Evolutionary conservation across 2,329 filamentous ascomycete species (phyloP).

Genomic region (Talaromyces atroroseus): DNA sequence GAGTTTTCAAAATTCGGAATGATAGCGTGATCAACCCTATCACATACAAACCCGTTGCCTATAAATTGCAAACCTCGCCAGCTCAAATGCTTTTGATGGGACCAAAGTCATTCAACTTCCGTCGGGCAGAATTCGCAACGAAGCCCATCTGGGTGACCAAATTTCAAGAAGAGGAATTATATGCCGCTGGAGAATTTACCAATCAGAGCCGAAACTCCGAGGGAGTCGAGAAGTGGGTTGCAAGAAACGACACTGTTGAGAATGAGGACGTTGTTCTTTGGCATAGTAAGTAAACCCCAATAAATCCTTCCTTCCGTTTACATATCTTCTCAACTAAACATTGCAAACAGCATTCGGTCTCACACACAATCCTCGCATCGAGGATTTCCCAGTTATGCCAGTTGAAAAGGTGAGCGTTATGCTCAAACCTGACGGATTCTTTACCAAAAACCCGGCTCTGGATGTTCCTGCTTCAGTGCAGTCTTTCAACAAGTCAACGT

Average conservation of each 20-base stretch:
- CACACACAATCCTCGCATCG: slow-evolving; percentile 24
- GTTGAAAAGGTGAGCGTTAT: slow-evolving; percentile 6
- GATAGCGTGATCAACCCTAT: slow-evolving; percentile 45
- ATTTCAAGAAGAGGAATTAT: slow-evolving; percentile 47
- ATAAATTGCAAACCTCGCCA: slow-evolving; percentile 49
- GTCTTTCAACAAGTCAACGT: slow-evolving; percentile 37
- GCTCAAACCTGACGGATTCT: slow-evolving; percentile 8
- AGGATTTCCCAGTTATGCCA: slow-evolving; percentile 14
- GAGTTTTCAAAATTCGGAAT: slow-evolving; percentile 55
- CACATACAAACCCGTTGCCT: slow-evolving; percentile 48
- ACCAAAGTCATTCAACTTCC: slow-evolving; percentile 45
- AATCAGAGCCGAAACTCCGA: slow-evolving; percentile 40
- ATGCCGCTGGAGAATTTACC: slow-evolving; percentile 45
- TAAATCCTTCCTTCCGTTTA: slow-evolving; percentile 12
- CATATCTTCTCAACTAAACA: neutral
- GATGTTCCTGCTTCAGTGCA: slow-evolving; percentile 42
- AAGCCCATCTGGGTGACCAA: slow-evolving; percentile 50
- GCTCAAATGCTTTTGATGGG: slow-evolving; percentile 55
- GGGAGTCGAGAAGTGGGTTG: slow-evolving; percentile 41
- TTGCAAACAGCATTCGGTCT: slow-evolving; percentile 14
- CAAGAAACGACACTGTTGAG: slow-evolving; percentile 19
- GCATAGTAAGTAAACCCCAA: slow-evolving; percentile 20
- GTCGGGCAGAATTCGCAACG: slow-evolving; percentile 46
- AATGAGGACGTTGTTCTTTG: slow-evolving; percentile 39
- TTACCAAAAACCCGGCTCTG: slow-evolving; percentile 41